These are phyloP conservation scores for Biscogniauxia marginata DNA, from an alignment of 2,329 filamentous ascomycete species.

Conservation along the genomic window DNA sequence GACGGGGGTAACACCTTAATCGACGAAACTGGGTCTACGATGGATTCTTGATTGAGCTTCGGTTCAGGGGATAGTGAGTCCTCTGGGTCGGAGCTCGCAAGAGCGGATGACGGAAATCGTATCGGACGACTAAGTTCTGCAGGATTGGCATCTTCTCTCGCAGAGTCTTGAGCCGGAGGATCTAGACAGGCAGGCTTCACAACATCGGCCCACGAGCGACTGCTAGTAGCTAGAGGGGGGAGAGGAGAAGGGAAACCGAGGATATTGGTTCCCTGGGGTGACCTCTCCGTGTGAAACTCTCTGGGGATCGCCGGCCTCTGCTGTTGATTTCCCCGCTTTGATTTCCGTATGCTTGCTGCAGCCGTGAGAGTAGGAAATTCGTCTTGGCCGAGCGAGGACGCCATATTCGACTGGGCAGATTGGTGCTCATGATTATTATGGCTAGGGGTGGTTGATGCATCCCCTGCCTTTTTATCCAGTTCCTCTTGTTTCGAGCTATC, in stretches of 20 bases:
- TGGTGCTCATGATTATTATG: no score
- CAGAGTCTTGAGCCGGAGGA: neutral
- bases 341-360: conserved; percentile 1
- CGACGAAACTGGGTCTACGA: no score
- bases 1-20: no score
- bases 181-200: neutral
- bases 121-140: neutral
- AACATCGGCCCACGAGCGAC: neutral
- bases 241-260: neutral
- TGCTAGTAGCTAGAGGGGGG: neutral
- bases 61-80: no score
- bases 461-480: neutral
- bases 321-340: neutral
- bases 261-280: neutral
- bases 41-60: no score
- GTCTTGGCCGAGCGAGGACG: neutral
- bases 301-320: conserved; percentile 2
- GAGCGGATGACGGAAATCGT: neutral
- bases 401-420: neutral
- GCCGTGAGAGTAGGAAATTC: neutral
- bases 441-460: neutral
- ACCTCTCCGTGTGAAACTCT: neutral
- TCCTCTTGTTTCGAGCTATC: neutral
- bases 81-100: neutral
- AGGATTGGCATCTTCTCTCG: no score